Evolutionary conservation across 2,329 filamentous ascomycete genomes (phyloP), one percentile per base, ranked within the genome.

Genomic region (Cercospora beticola): DNA sequence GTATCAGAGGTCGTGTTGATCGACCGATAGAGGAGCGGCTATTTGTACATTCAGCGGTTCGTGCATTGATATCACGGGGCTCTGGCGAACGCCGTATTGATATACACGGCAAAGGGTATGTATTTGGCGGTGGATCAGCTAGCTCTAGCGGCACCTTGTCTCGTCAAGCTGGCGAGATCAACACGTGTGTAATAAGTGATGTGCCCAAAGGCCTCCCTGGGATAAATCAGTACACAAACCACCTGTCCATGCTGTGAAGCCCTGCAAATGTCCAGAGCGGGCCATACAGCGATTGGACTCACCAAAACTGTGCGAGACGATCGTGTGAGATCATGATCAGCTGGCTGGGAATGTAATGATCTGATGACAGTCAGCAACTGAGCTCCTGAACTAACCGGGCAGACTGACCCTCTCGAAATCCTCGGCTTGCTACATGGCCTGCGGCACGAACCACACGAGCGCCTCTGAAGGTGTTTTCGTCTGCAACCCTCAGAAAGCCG

Each of bases 311-410:
- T 9, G 93, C 94, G 65, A 97, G 78, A 49, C 86, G 85, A 76
- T 97, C 84, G n/a, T 88, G 86, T 2, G 90, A 93, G 46, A 96
- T 85, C 40, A 97, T 84, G 60, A 97, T 88, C 23, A 97, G 84
- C 72, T 94, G 88, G 0, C 89, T 90, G 2, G 89, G 83, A 61
- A 94, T 91, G 74, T 88, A 97, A 68, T 86, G 86, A 74, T 93
- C 92, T 94, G 76, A 66, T n/a, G 16, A 18, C 36, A 10, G 60
- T 72, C 40, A 71, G 69, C 43, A 31, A 10, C 18, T 8, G 33
- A 62, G 57, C 46, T 23, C 14, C 18, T 5, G 16, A 57, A 40
- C 16, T 1, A 14, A 57, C 30, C 9, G 4, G 26, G 21, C 18
- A 36, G 28, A 58, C 62, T 83, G 78, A 95, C 93, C 90, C 74